phyloP scores from a whole-genome alignment of 768 basidiomycete species.

The Boletus fagicola region DNA sequence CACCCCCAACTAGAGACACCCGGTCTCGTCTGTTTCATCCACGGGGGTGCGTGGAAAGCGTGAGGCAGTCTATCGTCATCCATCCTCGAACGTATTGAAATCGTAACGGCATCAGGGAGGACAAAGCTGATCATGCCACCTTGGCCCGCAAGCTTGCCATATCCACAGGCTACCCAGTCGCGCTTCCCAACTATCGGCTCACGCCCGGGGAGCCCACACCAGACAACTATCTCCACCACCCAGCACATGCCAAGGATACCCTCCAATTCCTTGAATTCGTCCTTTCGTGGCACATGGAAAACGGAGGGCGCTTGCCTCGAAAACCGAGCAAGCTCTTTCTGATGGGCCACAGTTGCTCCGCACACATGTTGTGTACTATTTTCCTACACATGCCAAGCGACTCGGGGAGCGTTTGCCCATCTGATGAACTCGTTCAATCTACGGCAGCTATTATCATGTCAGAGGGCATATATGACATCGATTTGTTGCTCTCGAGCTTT shows the following conservation, averaged over 20 bases:
- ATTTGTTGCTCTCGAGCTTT: slow-evolving; percentile 59
- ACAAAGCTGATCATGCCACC: slow-evolving; percentile 57
- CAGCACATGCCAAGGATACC: slow-evolving; percentile 66
- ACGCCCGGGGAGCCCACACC: slow-evolving; percentile 45
- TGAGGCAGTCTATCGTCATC: slow-evolving; percentile 36
- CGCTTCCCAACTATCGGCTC: slow-evolving; percentile 77
- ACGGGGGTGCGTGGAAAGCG: slow-evolving; percentile 85
- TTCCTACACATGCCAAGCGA: slow-evolving; percentile 50
- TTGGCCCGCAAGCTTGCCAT: slow-evolving; percentile 54
- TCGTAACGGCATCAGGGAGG: slow-evolving; percentile 50
- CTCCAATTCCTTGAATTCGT: slow-evolving; percentile 63
- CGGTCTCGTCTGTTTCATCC: slow-evolving; percentile 68
- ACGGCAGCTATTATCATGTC: slow-evolving; percentile 60
- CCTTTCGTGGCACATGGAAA: slow-evolving; percentile 37
- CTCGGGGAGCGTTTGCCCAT: slow-evolving; percentile 40
- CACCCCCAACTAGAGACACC: neutral
- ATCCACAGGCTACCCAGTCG: slow-evolving; percentile 55
- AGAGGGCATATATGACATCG: slow-evolving; percentile 79
- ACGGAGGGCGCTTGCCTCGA: slow-evolving; percentile 28
- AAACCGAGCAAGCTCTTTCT: slow-evolving; percentile 50
- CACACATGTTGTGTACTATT: slow-evolving; percentile 75
- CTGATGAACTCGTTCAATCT: slow-evolving; percentile 40
- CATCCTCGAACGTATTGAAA: neutral
- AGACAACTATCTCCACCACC: slow-evolving; percentile 52
- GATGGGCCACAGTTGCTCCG: slow-evolving; percentile 78